Evolutionary conservation across 2,329 filamentous ascomycete species (phyloP).

Genomic region (Hirsutella thompsonii): DNA sequence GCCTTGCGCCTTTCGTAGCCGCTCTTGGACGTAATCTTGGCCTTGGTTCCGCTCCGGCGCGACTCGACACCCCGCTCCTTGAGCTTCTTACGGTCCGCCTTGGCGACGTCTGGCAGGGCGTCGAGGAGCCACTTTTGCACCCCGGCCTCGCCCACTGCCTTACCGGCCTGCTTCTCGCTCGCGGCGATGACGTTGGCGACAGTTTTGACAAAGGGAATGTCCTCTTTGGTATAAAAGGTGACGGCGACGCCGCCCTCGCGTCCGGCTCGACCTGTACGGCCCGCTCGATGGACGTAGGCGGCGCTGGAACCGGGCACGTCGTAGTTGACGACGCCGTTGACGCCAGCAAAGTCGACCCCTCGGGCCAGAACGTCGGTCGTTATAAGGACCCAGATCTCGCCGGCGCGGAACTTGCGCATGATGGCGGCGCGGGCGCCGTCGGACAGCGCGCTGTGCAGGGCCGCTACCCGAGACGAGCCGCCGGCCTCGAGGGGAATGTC

Average conservation of each 20-base stretch:
- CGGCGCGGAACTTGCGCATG: constrained; percentile 81
- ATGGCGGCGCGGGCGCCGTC: constrained; percentile 63
- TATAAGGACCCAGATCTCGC: constrained; percentile 92
- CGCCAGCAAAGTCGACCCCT: constrained; percentile 86
- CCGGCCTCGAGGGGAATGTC: constrained; percentile 86
- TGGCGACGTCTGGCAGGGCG: constrained; percentile 69
- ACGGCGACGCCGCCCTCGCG: constrained; percentile 79
- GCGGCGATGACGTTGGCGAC: constrained; percentile 86
- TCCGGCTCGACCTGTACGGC: constrained; percentile 79
- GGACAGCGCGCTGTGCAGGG: constrained; percentile 77
- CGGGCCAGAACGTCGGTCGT: constrained; percentile 89
- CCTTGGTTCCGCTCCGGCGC: constrained; percentile 32
- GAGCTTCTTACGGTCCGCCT: constrained; percentile 71
- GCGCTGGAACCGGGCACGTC: constrained; percentile 88
- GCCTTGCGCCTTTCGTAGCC: constrained; percentile 59
- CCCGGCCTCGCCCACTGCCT: constrained; percentile 37
- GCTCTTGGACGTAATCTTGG: constrained; percentile 73
- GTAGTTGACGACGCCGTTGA: constrained; percentile 96
- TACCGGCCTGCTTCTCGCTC: constrained; percentile 59
- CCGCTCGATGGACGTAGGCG: constrained; percentile 85
- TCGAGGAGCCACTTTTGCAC: constrained; percentile 82
- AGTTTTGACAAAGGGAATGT: constrained; percentile 77
- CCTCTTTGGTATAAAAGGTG: constrained; percentile 91
- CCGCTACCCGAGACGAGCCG: constrained; percentile 71
- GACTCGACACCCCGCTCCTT: constrained; percentile 73